These are phyloP conservation scores for Exophiala sp. DNA, from an alignment of 2,329 filamentous ascomycete genomes.

Conservation along the genomic window DNA sequence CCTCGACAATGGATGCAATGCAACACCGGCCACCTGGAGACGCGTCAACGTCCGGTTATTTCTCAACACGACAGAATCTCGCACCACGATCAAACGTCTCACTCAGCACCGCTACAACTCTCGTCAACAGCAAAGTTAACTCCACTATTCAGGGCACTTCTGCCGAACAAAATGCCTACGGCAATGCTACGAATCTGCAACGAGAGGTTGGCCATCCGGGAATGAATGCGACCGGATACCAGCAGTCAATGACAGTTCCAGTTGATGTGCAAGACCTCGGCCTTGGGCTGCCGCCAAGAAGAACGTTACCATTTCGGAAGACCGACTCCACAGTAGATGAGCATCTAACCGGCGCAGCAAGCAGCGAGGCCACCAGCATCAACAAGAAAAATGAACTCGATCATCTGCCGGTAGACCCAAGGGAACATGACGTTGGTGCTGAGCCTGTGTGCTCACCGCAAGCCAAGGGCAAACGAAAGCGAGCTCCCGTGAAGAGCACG, in stretches of 20 bases:
- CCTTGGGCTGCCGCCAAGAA: constrained; percentile 38
- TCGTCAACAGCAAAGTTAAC: constrained; percentile 5
- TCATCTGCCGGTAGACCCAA: too few species aligned
- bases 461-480: constrained; percentile 13
- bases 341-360: too few species aligned
- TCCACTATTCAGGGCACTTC: neutral
- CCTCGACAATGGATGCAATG: neutral
- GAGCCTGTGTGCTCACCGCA: neutral
- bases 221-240: neutral
- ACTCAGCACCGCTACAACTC: constrained; percentile 17
- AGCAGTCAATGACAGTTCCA: neutral
- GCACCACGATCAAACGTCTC: constrained; percentile 15
- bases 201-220: neutral
- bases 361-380: neutral
- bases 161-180: neutral
- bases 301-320: constrained; percentile 40
- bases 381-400: neutral
- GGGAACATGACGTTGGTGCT: neutral
- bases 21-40: neutral
- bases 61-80: neutral
- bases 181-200: neutral
- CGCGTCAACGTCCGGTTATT: neutral
- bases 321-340: constrained; percentile 23
- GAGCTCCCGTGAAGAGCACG: constrained; percentile 5
- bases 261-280: neutral